phyloP scores from a whole-genome alignment of 345 rosid species.

The Clausena lansium region DNA sequence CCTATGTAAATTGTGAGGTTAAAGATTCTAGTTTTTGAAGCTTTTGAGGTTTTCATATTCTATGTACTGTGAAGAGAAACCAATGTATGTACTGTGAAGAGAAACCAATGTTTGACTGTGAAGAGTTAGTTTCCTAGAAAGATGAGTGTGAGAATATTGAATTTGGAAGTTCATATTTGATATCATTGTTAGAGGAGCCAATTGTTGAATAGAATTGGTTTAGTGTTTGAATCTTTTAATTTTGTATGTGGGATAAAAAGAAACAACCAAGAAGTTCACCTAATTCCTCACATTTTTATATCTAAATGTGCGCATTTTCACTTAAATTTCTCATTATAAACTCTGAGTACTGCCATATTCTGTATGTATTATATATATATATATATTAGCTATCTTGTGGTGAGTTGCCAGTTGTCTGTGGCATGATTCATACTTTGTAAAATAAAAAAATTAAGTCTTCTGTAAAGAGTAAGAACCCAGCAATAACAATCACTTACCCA shows the following conservation, averaged over 20 bases:
- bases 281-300: not conserved
- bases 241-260: not conserved
- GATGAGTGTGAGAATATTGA: not conserved
- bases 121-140: not conserved
- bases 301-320: not conserved
- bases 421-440: not conserved
- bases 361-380: not conserved
- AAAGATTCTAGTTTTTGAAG: not conserved
- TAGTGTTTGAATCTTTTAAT: not conserved
- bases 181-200: not conserved
- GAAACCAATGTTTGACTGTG: not conserved
- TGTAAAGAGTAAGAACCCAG: not conserved
- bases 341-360: not conserved
- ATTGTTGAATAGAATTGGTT: not conserved
- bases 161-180: not conserved
- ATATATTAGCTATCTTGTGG: not conserved
- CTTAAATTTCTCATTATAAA: not conserved
- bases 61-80: not conserved
- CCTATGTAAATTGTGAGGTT: not conserved
- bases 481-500: too few relatives aligned
- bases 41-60: not conserved
- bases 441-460: not conserved
- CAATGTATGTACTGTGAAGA: not conserved
- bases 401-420: not conserved
- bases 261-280: slow-evolving; percentile 10